Base-by-base conservation (phyloP, 2,329 filamentous ascomycete species). In the Zymoseptoria crescenta region DNA sequence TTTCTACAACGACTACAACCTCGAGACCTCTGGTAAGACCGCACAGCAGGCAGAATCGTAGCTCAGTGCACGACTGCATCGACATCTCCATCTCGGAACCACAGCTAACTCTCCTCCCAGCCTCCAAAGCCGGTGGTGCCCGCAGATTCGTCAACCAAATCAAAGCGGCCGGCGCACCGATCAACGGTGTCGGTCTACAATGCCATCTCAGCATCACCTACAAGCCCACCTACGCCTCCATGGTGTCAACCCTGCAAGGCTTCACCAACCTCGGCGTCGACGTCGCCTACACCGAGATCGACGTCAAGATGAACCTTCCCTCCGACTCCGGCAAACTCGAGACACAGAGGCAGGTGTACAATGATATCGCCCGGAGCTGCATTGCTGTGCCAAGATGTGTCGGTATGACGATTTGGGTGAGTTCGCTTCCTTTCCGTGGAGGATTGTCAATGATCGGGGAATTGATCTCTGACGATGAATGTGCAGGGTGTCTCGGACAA, bases 161-260 rank as follows among this genome's bases (percentile, higher is more conserved):
- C 27, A 55, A 69, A 56, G 50, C 58, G 10, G 67, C 69, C 55
- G 64, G 63, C 8, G 67, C 66, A 28, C 68, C 71, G 54, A 73
- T 74, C 49, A 68, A 75, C 49, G 73, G 73, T 27, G 64, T 74
- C 56, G 82, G 82, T 54, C 75, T 81, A 3, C 82, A 85, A 69
- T 75, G 75, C 21, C 83, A 85, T 68, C 74, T 84, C 52, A 49
- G 72, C 74, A 10, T 70, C 70, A 9, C 49, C 49, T 51, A 51
- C 49, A 51, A 51, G 2, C 62, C 62, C 0, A 55, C 27, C 27
- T 19, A 19, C 49, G 49, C 49, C 49, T 51, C 49, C 20, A 51
- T 51, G 49, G 19, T 51, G 1, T 27, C 20, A 8, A 51, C 49
- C 20, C 24, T 51, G n/a, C 20, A 21, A 10, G 49, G 49, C 19